Percentiles rank a stretch among this genome's conserved stretches.
phyloP scores from a whole-genome alignment of 495 filamentous ascomycete species.

The Halenospora varia region DNA sequence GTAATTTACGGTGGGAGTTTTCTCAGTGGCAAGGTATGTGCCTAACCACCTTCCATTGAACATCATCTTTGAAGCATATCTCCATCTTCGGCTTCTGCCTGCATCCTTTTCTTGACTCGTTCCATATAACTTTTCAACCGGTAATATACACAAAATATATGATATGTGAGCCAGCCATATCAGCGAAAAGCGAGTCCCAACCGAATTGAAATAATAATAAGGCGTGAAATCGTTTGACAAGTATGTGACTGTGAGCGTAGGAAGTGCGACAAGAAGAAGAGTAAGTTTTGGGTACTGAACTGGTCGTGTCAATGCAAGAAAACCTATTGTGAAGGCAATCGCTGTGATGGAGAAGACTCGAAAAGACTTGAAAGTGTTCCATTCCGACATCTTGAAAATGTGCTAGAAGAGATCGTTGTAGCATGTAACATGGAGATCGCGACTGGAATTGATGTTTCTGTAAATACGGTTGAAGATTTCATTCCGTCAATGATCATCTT shows the following conservation, averaged over 20 bases:
- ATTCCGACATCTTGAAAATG: neutral
- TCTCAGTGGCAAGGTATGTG: neutral
- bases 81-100: neutral
- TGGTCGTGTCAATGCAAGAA: neutral
- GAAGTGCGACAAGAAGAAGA: neutral
- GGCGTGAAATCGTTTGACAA: neutral
- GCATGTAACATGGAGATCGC: no score
- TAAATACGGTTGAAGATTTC: no score
- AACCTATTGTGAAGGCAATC: neutral
- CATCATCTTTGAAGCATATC: neutral
- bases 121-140: neutral
- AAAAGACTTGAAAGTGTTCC: neutral
- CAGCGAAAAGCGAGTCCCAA: neutral
- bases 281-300: neutral
- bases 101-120: neutral
- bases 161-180: neutral
- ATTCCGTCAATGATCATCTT: no score
- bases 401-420: no score
- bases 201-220: neutral
- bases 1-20: neutral
- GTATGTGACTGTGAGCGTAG: neutral
- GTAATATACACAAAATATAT: neutral
- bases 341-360: neutral
- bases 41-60: neutral
- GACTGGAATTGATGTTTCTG: no score